Evolutionary conservation across 208 protist genomes (phyloP).

Genomic region (Acanthamoeba castellanii): DNA sequence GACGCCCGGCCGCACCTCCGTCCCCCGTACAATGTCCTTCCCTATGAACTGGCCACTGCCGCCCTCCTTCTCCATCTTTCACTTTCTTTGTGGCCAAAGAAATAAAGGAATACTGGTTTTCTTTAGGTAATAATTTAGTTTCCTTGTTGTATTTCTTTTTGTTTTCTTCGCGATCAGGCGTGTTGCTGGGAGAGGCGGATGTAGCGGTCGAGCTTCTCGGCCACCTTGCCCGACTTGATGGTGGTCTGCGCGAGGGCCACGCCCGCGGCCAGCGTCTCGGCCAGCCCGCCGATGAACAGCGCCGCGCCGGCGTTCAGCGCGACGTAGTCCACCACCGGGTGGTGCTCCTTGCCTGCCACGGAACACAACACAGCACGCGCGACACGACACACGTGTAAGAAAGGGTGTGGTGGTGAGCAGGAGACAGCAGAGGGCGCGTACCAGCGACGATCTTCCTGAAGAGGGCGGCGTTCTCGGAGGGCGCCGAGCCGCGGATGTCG

Average conservation of each 20-base stretch:
- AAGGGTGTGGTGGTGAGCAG: no score
- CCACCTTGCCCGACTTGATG: conserved; percentile 49
- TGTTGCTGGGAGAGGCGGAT: conserved; percentile 33
- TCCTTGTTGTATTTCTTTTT: no score
- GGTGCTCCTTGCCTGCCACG: background rate
- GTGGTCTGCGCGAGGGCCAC: background rate
- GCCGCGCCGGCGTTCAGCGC: conserved; percentile 65
- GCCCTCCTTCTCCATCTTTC: no score
- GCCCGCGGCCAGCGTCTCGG: background rate
- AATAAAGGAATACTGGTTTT: no score
- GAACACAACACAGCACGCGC: no score
- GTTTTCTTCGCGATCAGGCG: no score
- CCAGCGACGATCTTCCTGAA: conserved; percentile 4
- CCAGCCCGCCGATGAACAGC: conserved; percentile 42
- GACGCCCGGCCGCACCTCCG: conserved; percentile 24
- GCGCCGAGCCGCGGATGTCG: conserved; percentile 3
- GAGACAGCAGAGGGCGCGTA: background rate
- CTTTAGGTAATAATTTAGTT: no score
- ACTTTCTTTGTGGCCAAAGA: no score
- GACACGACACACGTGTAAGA: no score
- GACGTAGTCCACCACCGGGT: conserved; percentile 31
- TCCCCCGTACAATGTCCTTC: background rate
- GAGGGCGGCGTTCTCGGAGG: conserved; percentile 11
- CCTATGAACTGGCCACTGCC: background rate
- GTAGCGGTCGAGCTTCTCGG: conserved; percentile 43